Percentiles rank a stretch among this genome's conserved stretches.
Evolutionary conservation across 139 green algal genomes (phyloP).

Genomic region (Edaphochlamys debaryana): DNA sequence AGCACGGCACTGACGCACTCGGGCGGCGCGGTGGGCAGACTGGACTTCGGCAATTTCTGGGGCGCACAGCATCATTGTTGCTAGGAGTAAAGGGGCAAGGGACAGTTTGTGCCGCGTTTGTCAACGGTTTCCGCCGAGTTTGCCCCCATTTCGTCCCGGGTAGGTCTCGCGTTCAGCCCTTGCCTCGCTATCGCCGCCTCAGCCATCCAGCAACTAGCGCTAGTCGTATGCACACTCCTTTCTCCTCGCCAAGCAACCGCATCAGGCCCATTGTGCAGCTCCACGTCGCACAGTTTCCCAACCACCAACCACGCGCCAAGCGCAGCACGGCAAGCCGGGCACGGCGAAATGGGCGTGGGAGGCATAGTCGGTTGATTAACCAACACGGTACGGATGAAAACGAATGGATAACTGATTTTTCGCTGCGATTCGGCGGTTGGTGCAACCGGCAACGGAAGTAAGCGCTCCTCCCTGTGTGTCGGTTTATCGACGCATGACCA

Average conservation of each 20-base stretch:
- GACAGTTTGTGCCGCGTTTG: too few species aligned
- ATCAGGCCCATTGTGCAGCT: background rate
- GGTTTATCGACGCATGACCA: too few species aligned
- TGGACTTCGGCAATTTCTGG: too few species aligned
- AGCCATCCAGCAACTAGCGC: constrained; percentile 1
- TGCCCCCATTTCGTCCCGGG: background rate
- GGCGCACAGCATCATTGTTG: too few species aligned
- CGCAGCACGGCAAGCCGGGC: background rate
- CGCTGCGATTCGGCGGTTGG: background rate
- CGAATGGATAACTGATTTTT: background rate
- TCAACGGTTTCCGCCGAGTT: background rate
- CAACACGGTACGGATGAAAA: constrained; percentile 1
- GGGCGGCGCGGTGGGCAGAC: too few species aligned
- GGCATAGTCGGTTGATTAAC: constrained; percentile 1
- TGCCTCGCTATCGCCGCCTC: background rate
- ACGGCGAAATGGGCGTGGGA: background rate
- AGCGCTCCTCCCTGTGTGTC: background rate
- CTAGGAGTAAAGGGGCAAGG: too few species aligned
- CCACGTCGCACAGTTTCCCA: background rate
- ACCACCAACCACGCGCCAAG: too few species aligned
- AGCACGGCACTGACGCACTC: too few species aligned
- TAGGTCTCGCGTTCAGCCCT: background rate
- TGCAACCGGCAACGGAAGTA: background rate
- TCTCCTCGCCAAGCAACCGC: background rate
- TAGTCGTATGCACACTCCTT: constrained; percentile 4